Evolutionary conservation across 2,329 filamentous ascomycete genomes (phyloP).

Genomic region (Aspergillus thermomutatus): DNA sequence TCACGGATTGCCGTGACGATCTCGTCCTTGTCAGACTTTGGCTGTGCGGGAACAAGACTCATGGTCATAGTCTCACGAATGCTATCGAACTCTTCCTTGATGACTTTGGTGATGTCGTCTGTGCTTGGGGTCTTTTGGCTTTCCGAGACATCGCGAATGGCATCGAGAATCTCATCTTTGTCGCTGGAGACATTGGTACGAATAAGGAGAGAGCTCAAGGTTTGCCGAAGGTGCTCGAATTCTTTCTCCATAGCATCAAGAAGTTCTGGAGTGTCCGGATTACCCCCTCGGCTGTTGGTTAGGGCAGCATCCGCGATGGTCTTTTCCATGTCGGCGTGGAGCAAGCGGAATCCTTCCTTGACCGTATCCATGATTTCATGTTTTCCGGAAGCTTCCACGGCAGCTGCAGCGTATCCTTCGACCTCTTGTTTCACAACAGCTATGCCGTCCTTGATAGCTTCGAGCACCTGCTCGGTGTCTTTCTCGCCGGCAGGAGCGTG

Average conservation of each 20-base stretch:
- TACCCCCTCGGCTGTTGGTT: slow-evolving; percentile 27
- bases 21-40: slow-evolving; percentile 57
- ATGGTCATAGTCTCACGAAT: slow-evolving; percentile 50
- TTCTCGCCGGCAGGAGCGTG: slow-evolving; percentile 74
- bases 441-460: slow-evolving; percentile 82
- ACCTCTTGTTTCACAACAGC: slow-evolving; percentile 77
- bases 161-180: slow-evolving; percentile 61
- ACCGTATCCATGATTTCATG: slow-evolving; percentile 74
- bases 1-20: slow-evolving; percentile 56
- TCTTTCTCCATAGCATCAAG: slow-evolving; percentile 74
- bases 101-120: slow-evolving; percentile 36
- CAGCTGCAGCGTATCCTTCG: slow-evolving; percentile 73
- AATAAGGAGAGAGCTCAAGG: slow-evolving; percentile 67
- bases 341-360: slow-evolving; percentile 59
- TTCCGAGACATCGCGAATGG: slow-evolving; percentile 51
- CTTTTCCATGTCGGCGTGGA: slow-evolving; percentile 57
- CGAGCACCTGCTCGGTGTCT: slow-evolving; percentile 83
- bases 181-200: slow-evolving; percentile 55
- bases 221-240: slow-evolving; percentile 75
- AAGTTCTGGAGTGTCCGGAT: slow-evolving; percentile 63
- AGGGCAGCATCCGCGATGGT: slow-evolving; percentile 45
- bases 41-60: slow-evolving; percentile 35
- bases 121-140: slow-evolving; percentile 25
- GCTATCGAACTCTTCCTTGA: slow-evolving; percentile 61
- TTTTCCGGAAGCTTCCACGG: slow-evolving; percentile 65